These are phyloP conservation scores for Phaeolepiota aurea DNA, from an alignment of 768 basidiomycete species.

Conservation along the genomic window DNA sequence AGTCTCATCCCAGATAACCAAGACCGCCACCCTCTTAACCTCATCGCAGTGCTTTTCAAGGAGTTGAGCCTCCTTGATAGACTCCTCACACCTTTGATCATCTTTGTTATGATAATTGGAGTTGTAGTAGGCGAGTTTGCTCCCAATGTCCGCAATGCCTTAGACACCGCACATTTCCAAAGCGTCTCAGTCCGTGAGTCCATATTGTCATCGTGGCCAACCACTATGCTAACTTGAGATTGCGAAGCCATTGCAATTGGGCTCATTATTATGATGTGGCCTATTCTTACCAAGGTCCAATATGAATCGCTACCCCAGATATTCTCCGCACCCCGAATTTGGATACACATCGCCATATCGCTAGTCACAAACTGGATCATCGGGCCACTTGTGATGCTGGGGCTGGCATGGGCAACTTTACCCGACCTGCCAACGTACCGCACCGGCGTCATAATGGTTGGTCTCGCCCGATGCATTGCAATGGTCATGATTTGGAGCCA, in stretches of 20 bases:
- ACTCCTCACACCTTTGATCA: slow-evolving; percentile 55
- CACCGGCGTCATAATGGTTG: slow-evolving; percentile 77
- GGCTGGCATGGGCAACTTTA: slow-evolving; percentile 74
- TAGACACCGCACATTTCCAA: slow-evolving; percentile 53
- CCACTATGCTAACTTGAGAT: too few species aligned
- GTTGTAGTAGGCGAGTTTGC: slow-evolving; percentile 68
- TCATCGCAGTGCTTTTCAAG: slow-evolving; percentile 24
- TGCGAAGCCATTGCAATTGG: slow-evolving; percentile 80
- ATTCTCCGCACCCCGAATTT: slow-evolving; percentile 44
- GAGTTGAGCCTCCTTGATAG: slow-evolving; percentile 46
- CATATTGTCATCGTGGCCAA: too few species aligned
- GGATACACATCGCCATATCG: slow-evolving; percentile 63
- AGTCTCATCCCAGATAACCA: neutral
- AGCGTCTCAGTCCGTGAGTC: slow-evolving; percentile 73
- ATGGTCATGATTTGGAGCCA: slow-evolving; percentile 83
- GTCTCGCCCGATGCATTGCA: slow-evolving; percentile 63
- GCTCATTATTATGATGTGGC: slow-evolving; percentile 86
- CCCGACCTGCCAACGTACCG: slow-evolving; percentile 72
- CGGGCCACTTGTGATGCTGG: slow-evolving; percentile 81
- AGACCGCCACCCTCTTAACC: neutral
- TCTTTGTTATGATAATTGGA: slow-evolving; percentile 68
- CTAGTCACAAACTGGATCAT: slow-evolving; percentile 73
- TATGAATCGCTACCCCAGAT: slow-evolving; percentile 62
- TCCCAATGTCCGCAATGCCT: slow-evolving; percentile 47
- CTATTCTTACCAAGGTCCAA: slow-evolving; percentile 66